These are phyloP conservation scores for Trametes elegans DNA, from an alignment of 768 basidiomycete species.

Conservation along the genomic window DNA sequence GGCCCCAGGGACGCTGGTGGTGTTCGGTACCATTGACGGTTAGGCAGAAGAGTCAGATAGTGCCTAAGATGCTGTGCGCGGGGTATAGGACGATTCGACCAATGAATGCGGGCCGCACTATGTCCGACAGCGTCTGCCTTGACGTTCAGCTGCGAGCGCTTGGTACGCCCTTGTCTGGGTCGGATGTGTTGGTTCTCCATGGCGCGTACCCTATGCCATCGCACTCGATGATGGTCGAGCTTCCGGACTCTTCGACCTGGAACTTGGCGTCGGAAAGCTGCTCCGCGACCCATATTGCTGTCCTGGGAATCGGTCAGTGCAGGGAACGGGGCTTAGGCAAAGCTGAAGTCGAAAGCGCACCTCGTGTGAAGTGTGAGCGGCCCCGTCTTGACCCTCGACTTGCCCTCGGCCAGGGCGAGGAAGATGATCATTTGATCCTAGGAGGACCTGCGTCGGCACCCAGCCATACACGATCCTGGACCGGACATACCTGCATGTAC, in stretches of 20 bases:
- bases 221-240: conserved; percentile 55
- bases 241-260: conserved; percentile 42
- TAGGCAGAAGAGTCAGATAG: too few species aligned
- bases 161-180: not conserved
- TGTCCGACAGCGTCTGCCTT: too few species aligned
- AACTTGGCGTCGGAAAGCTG: conserved; percentile 69
- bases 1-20: too few species aligned
- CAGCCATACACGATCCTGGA: not conserved
- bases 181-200: not conserved
- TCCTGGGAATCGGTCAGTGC: conserved; percentile 29
- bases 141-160: too few species aligned
- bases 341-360: conserved; percentile 42
- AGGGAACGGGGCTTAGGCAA: not conserved
- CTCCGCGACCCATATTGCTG: conserved; percentile 74
- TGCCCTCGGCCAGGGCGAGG: conserved; percentile 69
- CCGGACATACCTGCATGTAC: conserved; percentile 49
- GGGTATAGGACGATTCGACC: too few species aligned
- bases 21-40: too few species aligned
- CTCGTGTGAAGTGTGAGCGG: conserved; percentile 68
- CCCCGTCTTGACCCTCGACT: conserved; percentile 52
- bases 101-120: too few species aligned
- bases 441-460: conserved; percentile 20
- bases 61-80: too few species aligned
- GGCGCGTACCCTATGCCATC: conserved; percentile 54
- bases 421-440: conserved; percentile 81